Evolutionary conservation across 2,329 filamentous ascomycete species (phyloP), one percentile per base, ranked within the genome.

Genomic region (Aspergillus udagawae): DNA sequence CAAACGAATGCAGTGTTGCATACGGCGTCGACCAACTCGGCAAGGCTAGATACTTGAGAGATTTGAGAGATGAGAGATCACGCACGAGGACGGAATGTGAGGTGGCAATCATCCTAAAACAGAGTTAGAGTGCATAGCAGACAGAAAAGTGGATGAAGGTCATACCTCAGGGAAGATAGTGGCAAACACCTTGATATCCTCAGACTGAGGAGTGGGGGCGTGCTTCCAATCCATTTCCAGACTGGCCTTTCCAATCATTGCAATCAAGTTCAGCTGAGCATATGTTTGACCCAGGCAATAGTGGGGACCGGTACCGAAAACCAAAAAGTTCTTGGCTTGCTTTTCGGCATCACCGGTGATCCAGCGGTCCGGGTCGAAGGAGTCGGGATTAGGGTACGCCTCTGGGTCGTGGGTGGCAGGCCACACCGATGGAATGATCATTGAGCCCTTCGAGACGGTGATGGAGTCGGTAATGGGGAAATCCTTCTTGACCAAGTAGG

Each of bases 131-230:
- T 59, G 44, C 61, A 55, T 42, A 25, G 55, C 9, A 65, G 44
- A 17, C 42, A 53, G 54, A 20, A 58, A 9, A n/a, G 7, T 6
- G 9, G 53, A 25, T 21, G 38, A 4, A 45, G 32, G 61, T 54
- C 55, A 63, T 58, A 95, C 92, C 89, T 89, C 89, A 56, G 94
- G 94, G 83, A 99, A 99, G 67, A 99, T 96, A 28, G 92, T 97
- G 44, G 94, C 94, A 78, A 97, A 99, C 65, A 97, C 93, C 80
- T 96, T 93, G 77, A 99, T 97, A 76, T 96, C 88, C 79, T 99
- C 94, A 0, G 91, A 96, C 58, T 81, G 70, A 0, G 89, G 86
- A 10, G 94, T 97, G 20, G 91, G 78, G 72, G 91, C 86, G 75
- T 99, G 94, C 73, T 87, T 84, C 93, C 93, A 97, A 75, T 97